A percentile compares a stretch with the other conserved stretches of the same genome.
Evolutionary conservation across 192 early-diverging fungal species (phyloP).

Genomic region (Backusella luteola): DNA sequence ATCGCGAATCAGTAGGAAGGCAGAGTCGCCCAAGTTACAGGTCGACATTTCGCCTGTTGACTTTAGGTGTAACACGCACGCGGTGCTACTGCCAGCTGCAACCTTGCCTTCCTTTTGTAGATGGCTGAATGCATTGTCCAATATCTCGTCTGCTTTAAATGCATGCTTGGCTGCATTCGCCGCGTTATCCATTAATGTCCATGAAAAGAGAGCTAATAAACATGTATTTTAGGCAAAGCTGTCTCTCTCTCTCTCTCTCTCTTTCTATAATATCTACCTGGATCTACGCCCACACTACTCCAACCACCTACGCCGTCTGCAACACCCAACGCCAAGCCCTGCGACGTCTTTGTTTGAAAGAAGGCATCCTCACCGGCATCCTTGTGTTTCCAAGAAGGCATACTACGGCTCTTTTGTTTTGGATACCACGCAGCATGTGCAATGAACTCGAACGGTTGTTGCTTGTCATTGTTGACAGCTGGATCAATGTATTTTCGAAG

Average conservation of each 20-base stretch:
- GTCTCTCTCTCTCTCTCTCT: background rate
- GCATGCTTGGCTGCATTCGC: constrained; percentile 44
- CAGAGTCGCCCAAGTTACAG: constrained; percentile 56
- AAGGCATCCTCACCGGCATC: constrained; percentile 65
- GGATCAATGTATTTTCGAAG: background rate
- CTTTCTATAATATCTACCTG: constrained; percentile 12
- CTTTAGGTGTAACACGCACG: constrained; percentile 56
- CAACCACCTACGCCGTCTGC: constrained; percentile 63
- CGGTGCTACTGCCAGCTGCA: constrained; percentile 55
- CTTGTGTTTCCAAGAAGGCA: constrained; percentile 39
- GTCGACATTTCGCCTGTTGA: constrained; percentile 51
- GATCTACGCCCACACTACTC: constrained; percentile 46
- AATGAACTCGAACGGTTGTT: constrained; percentile 24
- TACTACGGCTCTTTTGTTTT: constrained; percentile 7
- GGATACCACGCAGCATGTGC: constrained; percentile 35
- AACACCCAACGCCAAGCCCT: constrained; percentile 55
- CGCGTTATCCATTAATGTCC: constrained; percentile 62
- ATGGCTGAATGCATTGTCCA: constrained; percentile 48
- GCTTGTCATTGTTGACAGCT: background rate
- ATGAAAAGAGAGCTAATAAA: constrained; percentile 51
- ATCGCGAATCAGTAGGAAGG: constrained; percentile 54
- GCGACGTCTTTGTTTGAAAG: constrained; percentile 51
- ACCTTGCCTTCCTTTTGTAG: constrained; percentile 51
- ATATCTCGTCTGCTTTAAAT: constrained; percentile 51
- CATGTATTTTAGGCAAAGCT: too few species aligned